Evolutionary conservation across 495 filamentous ascomycete genomes (phyloP).

Genomic region (Durotheca rogersii): DNA sequence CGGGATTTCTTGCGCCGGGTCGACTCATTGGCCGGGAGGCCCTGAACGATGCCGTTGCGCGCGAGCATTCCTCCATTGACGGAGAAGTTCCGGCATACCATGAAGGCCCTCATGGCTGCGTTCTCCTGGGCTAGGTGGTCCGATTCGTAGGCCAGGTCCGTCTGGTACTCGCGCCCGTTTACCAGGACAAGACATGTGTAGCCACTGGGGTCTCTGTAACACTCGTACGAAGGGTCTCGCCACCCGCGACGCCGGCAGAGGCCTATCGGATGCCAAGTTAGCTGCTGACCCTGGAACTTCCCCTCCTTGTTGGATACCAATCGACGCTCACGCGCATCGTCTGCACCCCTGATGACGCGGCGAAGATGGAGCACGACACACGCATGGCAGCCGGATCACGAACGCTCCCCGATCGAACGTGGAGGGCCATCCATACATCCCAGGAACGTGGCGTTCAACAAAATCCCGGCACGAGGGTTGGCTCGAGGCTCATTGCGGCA

Average conservation of each 20-base stretch:
- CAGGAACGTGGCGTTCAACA: conserved; percentile 33
- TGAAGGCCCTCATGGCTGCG: conserved; percentile 94
- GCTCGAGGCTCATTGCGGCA: conserved; percentile 27
- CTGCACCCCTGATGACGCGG: conserved; percentile 41
- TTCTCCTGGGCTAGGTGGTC: conserved; percentile 86
- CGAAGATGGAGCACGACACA: conserved; percentile 36
- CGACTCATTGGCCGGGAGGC: conserved; percentile 66
- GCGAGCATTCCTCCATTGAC: conserved; percentile 92
- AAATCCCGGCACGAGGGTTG: conserved; percentile 16
- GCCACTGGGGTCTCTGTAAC: conserved; percentile 68
- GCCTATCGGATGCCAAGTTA: conserved; percentile 62
- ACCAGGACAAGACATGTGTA: conserved; percentile 91
- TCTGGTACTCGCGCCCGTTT: conserved; percentile 95
- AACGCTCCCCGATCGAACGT: conserved; percentile 30
- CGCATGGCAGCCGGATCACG: conserved; percentile 51
- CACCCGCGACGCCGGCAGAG: conserved; percentile 95
- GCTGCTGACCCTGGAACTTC: conserved; percentile 40
- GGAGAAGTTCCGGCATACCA: conserved; percentile 98
- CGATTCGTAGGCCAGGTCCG: conserved; percentile 77
- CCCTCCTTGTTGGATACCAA: conserved; percentile 35
- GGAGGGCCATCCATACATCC: conserved; percentile 26
- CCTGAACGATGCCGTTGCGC: conserved; percentile 82
- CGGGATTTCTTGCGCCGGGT: conserved; percentile 52
- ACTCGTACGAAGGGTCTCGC: conserved; percentile 89
- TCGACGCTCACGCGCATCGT: conserved; percentile 26